Evolutionary conservation across 495 filamentous ascomycete species (phyloP), one percentile per base, ranked within the genome.

Genomic region (Tuber umbilicatum): DNA sequence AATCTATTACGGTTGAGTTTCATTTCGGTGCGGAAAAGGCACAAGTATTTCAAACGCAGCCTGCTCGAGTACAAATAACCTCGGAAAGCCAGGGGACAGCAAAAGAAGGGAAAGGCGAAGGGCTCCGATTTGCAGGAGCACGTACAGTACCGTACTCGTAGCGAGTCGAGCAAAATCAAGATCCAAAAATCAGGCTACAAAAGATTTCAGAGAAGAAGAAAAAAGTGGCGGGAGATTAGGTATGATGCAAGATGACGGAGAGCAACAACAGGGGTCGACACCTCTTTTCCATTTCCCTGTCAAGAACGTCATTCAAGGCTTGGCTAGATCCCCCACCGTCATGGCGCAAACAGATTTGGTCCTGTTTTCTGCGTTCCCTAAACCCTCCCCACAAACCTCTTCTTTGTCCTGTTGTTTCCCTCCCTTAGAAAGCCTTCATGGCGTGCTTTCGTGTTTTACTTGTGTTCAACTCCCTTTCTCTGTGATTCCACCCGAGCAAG

Each of bases 211-310:
- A n/a, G 2, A 14, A n/a, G n/a, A n/a, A n/a, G n/a, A n/a, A n/a
- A n/a, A n/a, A n/a, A 16, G n/a, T 64, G n/a, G 55, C 55, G 55
- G 55, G 55, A 12, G 55, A 64, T 64, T 1, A 16, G 27, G 55
- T 64, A 64, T 64, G 55, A 64, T 64, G 55, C 55, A 64, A 64
- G 55, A 64, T 64, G 55, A 64, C 55, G 55, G 55, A 64, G 55
- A 3, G 55, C 55, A 64, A 64, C 27, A 5, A 27, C 55, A 64
- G 31, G 55, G 55, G 27, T 64, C 1, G 17, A 64, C 55, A 31
- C 55, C 27, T 27, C 55, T 31, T n/a, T 47, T 10, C 45, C 45
- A 21, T 10, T 21, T 21, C 45, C 45, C 45, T 5, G 45, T 64
- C 27, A 31, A 31, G 12, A 64, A 64, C 55, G 55, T 64, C 55